Evolutionary conservation across 192 early-diverging fungal species (phyloP), one percentile per base, ranked within the genome.

Genomic region (Coemansia erecta): DNA sequence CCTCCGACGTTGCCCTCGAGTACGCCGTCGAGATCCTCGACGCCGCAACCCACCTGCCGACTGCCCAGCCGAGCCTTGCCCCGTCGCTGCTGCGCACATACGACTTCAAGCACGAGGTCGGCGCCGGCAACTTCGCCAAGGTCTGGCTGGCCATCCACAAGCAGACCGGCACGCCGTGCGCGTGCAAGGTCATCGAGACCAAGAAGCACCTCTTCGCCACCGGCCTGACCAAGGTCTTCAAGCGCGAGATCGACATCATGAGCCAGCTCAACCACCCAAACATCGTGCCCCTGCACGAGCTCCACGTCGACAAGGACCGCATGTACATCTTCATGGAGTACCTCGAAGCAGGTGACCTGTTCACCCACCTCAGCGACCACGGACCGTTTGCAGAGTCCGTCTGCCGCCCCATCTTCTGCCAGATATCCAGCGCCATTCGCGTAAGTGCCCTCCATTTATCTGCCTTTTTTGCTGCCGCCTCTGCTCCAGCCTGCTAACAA

Each of bases 281-380:
- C 46, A 70, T 81, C 22, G 73, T 81, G 11, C 63, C 65, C 23
- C 61, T 77, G 15, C 67, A 70, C 28, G 74, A 73, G 55, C 63
- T 81, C 48, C 67, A 67, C 17, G 63, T 57, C 26, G 64, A 81
- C 50, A 64, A 65, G 31, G 61, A 81, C 37, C 70, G 70, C 22
- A 76, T 81, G 9, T 76, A 75, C 42, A 81, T 81, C 26, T 68
- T 81, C 26, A 81, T 76, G 66, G 73, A 81, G 52, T 77, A 70
- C 26, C 62, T 81, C 31, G 64, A 73, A 18, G 80, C 69, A 18
- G 80, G 73, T 24, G 80, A 81, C 41, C 48, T 81, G 58, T 70
- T 77, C 21, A 58, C 80, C 11, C 64, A 77, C 44, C 57, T 81
- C 7, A 56, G 70, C 18, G 65, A 68, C 23, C 64, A 63, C 39